Evolutionary conservation across 164 flowering plant genomes (phyloP).

Genomic region (Sextonia rubra): DNA sequence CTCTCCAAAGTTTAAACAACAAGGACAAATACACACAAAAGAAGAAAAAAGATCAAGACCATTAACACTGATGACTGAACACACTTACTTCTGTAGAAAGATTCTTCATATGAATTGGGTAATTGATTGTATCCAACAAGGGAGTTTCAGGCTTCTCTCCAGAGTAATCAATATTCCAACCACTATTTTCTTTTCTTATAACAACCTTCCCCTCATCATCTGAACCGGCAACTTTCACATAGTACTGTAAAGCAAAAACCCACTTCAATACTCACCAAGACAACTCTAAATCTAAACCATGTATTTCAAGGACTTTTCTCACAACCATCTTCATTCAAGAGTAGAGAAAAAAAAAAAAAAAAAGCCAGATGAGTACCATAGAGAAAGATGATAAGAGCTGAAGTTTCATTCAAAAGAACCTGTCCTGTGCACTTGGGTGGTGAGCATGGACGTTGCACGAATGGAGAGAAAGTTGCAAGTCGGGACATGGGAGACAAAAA

Average conservation of each 20-base stretch:
- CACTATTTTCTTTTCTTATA: slow-evolving; percentile 35
- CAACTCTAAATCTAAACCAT: not conserved
- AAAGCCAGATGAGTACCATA: not conserved
- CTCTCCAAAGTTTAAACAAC: not conserved
- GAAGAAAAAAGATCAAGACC: not conserved
- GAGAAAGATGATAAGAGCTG: not conserved
- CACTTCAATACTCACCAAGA: slow-evolving; percentile 5
- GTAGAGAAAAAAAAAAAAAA: not conserved
- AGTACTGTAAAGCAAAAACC: slow-evolving; percentile 24
- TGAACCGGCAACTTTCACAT: slow-evolving; percentile 36
- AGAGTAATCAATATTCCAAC: slow-evolving; percentile 54
- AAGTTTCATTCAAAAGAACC: slow-evolving; percentile 20
- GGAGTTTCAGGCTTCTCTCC: slow-evolving; percentile 76
- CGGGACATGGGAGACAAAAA: slow-evolving; percentile 15
- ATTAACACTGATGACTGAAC: not conserved
- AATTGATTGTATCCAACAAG: slow-evolving; percentile 71
- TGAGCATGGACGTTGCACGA: slow-evolving; percentile 12
- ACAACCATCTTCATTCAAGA: not conserved
- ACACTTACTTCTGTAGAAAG: slow-evolving; percentile 47
- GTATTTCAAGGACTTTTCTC: slow-evolving; percentile 1
- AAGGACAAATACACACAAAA: not conserved
- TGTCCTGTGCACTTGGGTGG: slow-evolving; percentile 21
- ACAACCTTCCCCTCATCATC: slow-evolving; percentile 36
- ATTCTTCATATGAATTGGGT: slow-evolving; percentile 81
- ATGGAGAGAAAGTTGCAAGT: slow-evolving; percentile 14